Base-by-base conservation (phyloP, 2,329 filamentous ascomycete genomes). In the Paecilomyces variotii region DNA sequence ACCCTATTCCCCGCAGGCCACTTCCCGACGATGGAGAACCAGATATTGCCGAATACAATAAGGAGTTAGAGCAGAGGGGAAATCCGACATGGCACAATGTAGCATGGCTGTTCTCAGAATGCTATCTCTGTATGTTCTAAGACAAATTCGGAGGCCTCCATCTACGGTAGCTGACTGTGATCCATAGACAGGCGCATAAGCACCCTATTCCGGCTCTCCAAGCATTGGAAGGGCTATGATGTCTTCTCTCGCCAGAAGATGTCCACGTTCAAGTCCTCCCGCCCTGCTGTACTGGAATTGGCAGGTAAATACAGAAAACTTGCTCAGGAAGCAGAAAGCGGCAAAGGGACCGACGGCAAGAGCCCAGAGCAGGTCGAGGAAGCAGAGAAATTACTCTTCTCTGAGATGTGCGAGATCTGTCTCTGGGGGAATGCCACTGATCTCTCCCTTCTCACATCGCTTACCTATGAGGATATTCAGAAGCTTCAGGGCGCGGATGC, bases 381-480 rank as follows among this genome's bases (percentile, higher is more conserved):
- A 58, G 86, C 89, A 0, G 89, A 95, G 70, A 84, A 85, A 70
- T 75, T 92, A 0, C 78, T 97, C 27, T 97, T 97, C 76, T 82
- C 82, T 26, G 93, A 97, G 72, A 95, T 97, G 88, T 92, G 88
- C 74, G 91, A 97, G 79, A 94, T 97, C 66, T 97, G 92, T 71
- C 83, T 97, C 1, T 97, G 93, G 93, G 93, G 93, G 10, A 97
- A 97, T 72, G 94, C 93, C 1, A 97, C 93, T 0, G 94, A 97
- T 72, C 80, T 97, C 12, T 96, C 91, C 0, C 87, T 97, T 24
- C 81, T 97, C 57, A 96, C 92, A 0, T 91, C 88, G 66, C 82
- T 97, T 58, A 90, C 89, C 1, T 96, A 96, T 73, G 92, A 97
- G 67, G 94, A 97, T 69, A 95, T 99, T 64, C 93, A 97, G 77